Base-by-base conservation (phyloP, 2,329 filamentous ascomycete genomes). In the Talaromyces amestolkiae region DNA sequence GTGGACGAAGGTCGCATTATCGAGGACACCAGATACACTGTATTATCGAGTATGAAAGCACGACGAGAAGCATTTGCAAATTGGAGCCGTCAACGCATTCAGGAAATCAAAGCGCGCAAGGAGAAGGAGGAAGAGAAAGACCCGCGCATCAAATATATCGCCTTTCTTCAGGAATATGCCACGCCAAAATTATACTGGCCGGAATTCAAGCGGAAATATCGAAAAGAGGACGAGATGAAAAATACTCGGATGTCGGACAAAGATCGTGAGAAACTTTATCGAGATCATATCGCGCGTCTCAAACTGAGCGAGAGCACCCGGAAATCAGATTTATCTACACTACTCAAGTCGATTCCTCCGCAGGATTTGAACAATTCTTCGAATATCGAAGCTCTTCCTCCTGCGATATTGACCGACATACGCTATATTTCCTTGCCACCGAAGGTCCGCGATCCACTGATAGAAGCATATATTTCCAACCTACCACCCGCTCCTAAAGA, bases 181-280 rank as follows among this genome's bases (percentile, higher is more conserved):
- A 95, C 89, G 0, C 90, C 92, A 0, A 98, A 97, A 79, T 84
- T 99, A 1, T 99, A 96, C 82, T 99, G 95, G 95, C 90, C 92
- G 0, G 95, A 99, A 75, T 99, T 99, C 79, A 92, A 91, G 72
- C 85, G 95, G 39, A 99, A 97, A 75, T 95, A 88, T 78, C 90
- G 90, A 69, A 93, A 90, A 69, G 93, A 96, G 69, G 78, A 86
- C 0, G 85, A 89, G 61, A 93, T 99, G 90, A 81, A 76, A 64
- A 78, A 80, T 62, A 71, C 72, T 6, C 73, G 79, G 19, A 68
- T 83, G 51, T 75, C 76, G 24, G 81, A 83, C 67, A 83, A 80
- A 68, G 81, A 83, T 61, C 76, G 80, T 6, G 81, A 83, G 68
- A 83, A 82, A 67, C 73, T 77, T 67, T 83, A 83, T 68, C 77